A percentile compares a stretch with the other conserved stretches of the same genome.
phyloP scores from a whole-genome alignment of 805 yeast species.

The Brettanomyces custersianus region DNA sequence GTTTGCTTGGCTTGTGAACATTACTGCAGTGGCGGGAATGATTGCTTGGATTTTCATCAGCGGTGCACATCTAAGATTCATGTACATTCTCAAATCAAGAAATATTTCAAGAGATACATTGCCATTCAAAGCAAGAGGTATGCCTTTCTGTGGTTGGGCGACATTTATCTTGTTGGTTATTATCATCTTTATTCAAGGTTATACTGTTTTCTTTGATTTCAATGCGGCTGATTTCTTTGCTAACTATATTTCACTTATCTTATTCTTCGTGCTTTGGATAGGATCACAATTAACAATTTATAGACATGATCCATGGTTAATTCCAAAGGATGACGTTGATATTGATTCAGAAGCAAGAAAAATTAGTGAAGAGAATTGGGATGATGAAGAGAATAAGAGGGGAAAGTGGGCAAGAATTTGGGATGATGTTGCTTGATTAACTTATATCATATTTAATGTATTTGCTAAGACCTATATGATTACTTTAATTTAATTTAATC shows the following conservation, averaged over 20 bases:
- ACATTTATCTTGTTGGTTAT: slow-evolving; percentile 43
- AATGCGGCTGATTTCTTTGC: slow-evolving; percentile 53
- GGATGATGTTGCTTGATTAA: too few species aligned
- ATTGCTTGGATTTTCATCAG: slow-evolving; percentile 66
- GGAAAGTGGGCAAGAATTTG: slow-evolving; percentile 7
- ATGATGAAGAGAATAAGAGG: slow-evolving; percentile 25
- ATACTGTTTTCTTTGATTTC: slow-evolving; percentile 46
- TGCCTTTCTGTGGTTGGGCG: slow-evolving; percentile 62
- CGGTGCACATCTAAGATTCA: slow-evolving; percentile 59
- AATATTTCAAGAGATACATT: slow-evolving; percentile 58
- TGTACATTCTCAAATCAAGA: slow-evolving; percentile 52
- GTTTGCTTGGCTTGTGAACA: slow-evolving; percentile 65
- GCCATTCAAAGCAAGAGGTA: slow-evolving; percentile 61
- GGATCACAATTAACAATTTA: slow-evolving; percentile 38
- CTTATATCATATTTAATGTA: too few species aligned
- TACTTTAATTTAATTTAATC: too few species aligned
- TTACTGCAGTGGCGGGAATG: slow-evolving; percentile 70
- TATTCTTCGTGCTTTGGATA: slow-evolving; percentile 47
- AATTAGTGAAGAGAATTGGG: slow-evolving; percentile 41
- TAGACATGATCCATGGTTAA: slow-evolving; percentile 37
- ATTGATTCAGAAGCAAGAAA: slow-evolving; percentile 9
- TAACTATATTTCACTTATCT: slow-evolving; percentile 58
- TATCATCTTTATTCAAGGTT: slow-evolving; percentile 66
- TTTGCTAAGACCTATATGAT: too few species aligned
- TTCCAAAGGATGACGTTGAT: slow-evolving; percentile 51